Conservation (phyloP, 164 flowering plant species). For the Piper betle region DNA sequence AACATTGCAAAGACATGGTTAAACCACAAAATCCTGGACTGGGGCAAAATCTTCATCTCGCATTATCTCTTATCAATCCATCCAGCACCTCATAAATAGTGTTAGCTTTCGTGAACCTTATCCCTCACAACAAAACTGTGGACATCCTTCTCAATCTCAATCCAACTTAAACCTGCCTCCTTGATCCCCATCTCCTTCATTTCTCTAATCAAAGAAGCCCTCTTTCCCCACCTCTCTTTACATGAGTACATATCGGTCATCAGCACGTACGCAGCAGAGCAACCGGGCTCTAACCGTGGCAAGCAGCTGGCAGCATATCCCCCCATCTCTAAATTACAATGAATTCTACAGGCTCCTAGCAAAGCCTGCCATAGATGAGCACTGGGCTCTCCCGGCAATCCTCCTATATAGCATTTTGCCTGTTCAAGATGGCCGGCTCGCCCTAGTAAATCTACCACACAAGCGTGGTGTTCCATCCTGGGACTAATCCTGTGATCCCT, state of each 20-base stretch:
- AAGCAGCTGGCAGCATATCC: slow-evolving; percentile 60
- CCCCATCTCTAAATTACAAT: slow-evolving; percentile 53
- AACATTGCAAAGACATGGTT: too few relatives aligned
- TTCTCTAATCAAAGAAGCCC: slow-evolving; percentile 47
- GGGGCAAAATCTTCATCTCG: slow-evolving; percentile 56
- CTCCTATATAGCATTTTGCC: slow-evolving; percentile 51
- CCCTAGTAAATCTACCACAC: slow-evolving; percentile 80
- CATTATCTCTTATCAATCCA: slow-evolving; percentile 33
- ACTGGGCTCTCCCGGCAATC: slow-evolving; percentile 38
- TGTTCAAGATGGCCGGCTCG: slow-evolving; percentile 59
- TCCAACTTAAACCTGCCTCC: slow-evolving; percentile 78
- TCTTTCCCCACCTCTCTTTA: slow-evolving; percentile 52
- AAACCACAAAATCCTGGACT: slow-evolving; percentile 17
- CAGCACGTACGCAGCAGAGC: slow-evolving; percentile 37
- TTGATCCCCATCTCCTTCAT: slow-evolving; percentile 65
- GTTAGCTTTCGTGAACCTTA: slow-evolving; percentile 38
- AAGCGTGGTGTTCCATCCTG: slow-evolving; percentile 73
- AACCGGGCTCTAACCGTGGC: slow-evolving; percentile 30
- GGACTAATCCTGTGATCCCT: slow-evolving; percentile 42
- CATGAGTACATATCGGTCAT: slow-evolving; percentile 79
- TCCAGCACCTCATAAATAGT: slow-evolving; percentile 32
- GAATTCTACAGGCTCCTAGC: slow-evolving; percentile 71
- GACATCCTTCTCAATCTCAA: slow-evolving; percentile 57
- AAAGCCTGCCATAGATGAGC: slow-evolving; percentile 68
- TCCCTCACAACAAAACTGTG: slow-evolving; percentile 70